Evolutionary conservation across 495 filamentous ascomycete species (phyloP).

Genomic region (Physcia stellaris): DNA sequence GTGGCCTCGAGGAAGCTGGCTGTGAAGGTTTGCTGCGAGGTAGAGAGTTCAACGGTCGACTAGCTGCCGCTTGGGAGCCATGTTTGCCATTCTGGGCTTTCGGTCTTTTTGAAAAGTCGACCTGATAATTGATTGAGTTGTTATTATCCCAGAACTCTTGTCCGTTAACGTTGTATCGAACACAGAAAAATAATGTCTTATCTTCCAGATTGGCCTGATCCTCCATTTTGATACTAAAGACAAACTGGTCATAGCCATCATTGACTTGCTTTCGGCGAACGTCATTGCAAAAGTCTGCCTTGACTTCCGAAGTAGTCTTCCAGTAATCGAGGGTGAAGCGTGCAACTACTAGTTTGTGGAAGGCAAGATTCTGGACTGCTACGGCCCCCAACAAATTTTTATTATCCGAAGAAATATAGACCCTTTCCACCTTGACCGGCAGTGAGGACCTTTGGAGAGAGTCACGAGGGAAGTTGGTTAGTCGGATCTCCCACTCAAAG

Average conservation of each 20-base stretch:
- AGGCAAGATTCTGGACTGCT: constrained; percentile 77
- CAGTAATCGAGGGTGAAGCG: constrained; percentile 95
- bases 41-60: constrained; percentile 44
- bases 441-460: constrained; percentile 43
- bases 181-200: constrained; percentile 84
- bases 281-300: constrained; percentile 74
- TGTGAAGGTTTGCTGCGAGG: constrained; percentile 62
- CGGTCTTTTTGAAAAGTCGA: constrained; percentile 74
- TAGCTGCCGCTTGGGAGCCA: constrained; percentile 30
- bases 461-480: constrained; percentile 71
- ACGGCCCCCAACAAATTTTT: constrained; percentile 71
- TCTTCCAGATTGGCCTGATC: constrained; percentile 79
- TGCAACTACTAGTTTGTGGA: constrained; percentile 76
- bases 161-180: constrained; percentile 74
- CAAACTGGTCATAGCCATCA: constrained; percentile 73
- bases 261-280: constrained; percentile 50
- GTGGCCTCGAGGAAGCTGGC: constrained; percentile 39
- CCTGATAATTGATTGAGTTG: constrained; percentile 66
- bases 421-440: constrained; percentile 63
- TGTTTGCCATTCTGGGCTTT: constrained; percentile 43
- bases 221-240: constrained; percentile 83
- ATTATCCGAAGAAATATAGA: constrained; percentile 78
- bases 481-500: constrained; percentile 76
- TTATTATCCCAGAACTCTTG: constrained; percentile 97
- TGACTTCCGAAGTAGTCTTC: constrained; percentile 93